phyloP scores from a whole-genome alignment of 306 rosid species.

The Vigna mungo region DNA sequence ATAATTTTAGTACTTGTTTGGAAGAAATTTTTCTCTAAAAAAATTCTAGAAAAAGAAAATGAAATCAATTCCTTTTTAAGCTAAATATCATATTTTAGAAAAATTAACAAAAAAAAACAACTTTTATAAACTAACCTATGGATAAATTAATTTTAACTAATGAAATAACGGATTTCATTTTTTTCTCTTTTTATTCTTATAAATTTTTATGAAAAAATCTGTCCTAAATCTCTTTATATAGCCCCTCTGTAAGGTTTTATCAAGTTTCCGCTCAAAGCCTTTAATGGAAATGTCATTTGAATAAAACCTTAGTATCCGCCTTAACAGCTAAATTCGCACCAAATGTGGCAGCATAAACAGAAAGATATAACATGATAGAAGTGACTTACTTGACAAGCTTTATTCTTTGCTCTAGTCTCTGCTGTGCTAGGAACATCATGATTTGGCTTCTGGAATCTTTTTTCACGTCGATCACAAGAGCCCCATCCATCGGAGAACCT shows the following conservation, averaged over 20 bases:
- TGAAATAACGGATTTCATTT: no score
- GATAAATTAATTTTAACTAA: no score
- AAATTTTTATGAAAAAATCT: no score
- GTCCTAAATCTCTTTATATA: no score
- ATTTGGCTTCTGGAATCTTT: conserved; percentile 84
- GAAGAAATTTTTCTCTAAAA: no score
- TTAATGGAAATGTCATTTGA: not conserved
- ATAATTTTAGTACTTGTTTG: not conserved
- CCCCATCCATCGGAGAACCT: conserved; percentile 99
- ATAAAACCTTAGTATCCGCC: not conserved
- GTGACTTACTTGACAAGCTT: conserved; percentile 80
- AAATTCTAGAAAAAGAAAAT: no score
- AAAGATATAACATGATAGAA: conserved; percentile 21
- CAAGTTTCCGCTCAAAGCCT: not conserved
- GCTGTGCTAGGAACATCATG: conserved; percentile 96
- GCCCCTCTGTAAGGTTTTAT: not conserved
- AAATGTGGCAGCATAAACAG: conserved; percentile 10
- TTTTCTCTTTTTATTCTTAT: no score
- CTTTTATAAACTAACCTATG: no score
- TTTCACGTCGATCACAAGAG: conserved; percentile 92
- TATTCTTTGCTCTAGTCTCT: conserved; percentile 93
- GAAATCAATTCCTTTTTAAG: no score
- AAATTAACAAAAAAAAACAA: no score
- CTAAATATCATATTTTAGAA: no score
- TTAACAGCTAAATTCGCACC: not conserved